Evolutionary conservation across 2,329 filamentous ascomycete genomes (phyloP).

Genomic region (Penicillium oxalicum): DNA sequence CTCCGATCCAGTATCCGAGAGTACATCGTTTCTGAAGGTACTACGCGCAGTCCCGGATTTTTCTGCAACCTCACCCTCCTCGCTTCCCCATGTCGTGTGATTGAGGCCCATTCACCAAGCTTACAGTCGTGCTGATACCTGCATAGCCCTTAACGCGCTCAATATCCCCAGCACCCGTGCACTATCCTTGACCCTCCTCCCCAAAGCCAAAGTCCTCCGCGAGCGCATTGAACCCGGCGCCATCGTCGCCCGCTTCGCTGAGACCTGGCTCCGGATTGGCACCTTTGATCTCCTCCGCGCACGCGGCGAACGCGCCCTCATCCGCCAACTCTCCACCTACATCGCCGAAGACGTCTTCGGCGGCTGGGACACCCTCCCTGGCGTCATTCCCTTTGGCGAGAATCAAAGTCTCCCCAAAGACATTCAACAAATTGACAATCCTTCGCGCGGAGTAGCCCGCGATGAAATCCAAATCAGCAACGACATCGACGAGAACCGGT

Average conservation of each 20-base stretch:
- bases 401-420: constrained; percentile 29
- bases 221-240: constrained; percentile 84
- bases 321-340: constrained; percentile 72
- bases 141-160: constrained; percentile 64
- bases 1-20: constrained; percentile 88
- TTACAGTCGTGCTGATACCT: background rate
- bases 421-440: constrained; percentile 31
- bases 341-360: constrained; percentile 80
- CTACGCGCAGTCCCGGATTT: background rate
- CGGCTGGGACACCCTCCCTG: constrained; percentile 80
- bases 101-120: background rate
- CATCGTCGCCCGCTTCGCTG: constrained; percentile 85
- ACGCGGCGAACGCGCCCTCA: constrained; percentile 68
- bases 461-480: constrained; percentile 61
- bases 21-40: constrained; percentile 82
- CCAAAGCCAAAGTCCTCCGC: constrained; percentile 64
- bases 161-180: constrained; percentile 82
- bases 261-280: constrained; percentile 88
- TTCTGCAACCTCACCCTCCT: too few species aligned
- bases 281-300: constrained; percentile 89
- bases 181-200: constrained; percentile 71
- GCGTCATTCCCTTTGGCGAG: constrained; percentile 43
- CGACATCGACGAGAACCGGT: constrained; percentile 73
- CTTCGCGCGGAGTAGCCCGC: constrained; percentile 49
- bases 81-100: background rate